Conservation (phyloP, 1,284 basidiomycete species). For the Meripilus lineatus region DNA sequence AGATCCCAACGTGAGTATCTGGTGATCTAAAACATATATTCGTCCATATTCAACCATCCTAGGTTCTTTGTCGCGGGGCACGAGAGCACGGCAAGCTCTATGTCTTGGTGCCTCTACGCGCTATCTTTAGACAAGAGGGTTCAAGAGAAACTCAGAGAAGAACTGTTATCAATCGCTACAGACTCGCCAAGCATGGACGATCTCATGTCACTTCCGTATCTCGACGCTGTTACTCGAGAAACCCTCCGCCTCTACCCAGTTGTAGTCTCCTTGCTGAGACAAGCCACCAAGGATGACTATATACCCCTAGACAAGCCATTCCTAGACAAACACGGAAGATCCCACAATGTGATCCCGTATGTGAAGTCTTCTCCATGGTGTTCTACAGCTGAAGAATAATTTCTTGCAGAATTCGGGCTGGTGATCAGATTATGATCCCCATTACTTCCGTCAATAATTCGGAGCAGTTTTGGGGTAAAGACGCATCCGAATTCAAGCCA, state of each 20-base stretch:
- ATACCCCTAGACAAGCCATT: slow-evolving; percentile 29
- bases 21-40: background rate
- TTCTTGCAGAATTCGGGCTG: slow-evolving; percentile 32
- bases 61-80: slow-evolving; percentile 64
- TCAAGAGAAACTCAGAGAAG: slow-evolving; percentile 66
- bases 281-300: slow-evolving; percentile 44
- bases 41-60: background rate
- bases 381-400: background rate
- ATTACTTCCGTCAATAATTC: slow-evolving; percentile 42
- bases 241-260: slow-evolving; percentile 62
- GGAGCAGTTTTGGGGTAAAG: slow-evolving; percentile 50
- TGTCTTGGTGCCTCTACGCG: slow-evolving; percentile 60
- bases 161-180: slow-evolving; percentile 42
- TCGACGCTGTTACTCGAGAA: slow-evolving; percentile 69
- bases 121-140: slow-evolving; percentile 49
- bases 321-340: slow-evolving; percentile 24
- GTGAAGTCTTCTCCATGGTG: slow-evolving; percentile 3
- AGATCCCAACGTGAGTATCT: slow-evolving; percentile 40
- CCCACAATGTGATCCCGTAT: slow-evolving; percentile 22
- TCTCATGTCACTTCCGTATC: slow-evolving; percentile 51
- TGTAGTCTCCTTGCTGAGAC: slow-evolving; percentile 48
- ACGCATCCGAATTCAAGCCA: slow-evolving; percentile 51
- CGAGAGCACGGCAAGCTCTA: slow-evolving; percentile 51
- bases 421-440: slow-evolving; percentile 38
- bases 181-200: slow-evolving; percentile 48